These are phyloP conservation scores for Lactifluus piperatus DNA, from an alignment of 768 basidiomycete species.

Conservation along the genomic window DNA sequence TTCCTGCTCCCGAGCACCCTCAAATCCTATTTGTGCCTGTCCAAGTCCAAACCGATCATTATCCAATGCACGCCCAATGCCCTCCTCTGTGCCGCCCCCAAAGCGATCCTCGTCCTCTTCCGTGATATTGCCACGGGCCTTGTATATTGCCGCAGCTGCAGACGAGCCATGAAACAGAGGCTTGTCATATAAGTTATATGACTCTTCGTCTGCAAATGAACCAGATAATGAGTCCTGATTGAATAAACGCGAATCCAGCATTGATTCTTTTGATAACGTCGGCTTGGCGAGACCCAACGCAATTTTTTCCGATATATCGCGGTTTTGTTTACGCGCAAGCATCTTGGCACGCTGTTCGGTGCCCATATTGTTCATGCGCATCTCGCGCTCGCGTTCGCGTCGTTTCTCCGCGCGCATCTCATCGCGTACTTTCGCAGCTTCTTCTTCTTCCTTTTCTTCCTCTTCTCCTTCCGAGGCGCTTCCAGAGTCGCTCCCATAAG, in stretches of 20 bases:
- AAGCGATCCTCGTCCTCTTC: constrained; percentile 88
- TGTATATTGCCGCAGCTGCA: constrained; percentile 99
- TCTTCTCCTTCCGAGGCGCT: constrained; percentile 50
- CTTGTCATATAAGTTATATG: constrained; percentile 91
- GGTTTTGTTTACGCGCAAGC: constrained; percentile 92
- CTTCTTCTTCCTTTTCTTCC: constrained; percentile 58
- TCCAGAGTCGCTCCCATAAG: constrained; percentile 76
- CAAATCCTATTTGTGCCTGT: constrained; percentile 76
- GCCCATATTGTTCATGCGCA: constrained; percentile 99
- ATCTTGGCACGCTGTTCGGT: constrained; percentile 93
- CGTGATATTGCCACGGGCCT: constrained; percentile 78
- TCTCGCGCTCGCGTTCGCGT: constrained; percentile 89
- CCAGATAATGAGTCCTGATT: constrained; percentile 85
- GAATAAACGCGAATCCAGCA: constrained; percentile 96
- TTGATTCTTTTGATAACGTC: constrained; percentile 89
- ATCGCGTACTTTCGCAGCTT: constrained; percentile 80
- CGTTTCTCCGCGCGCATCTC: constrained; percentile 87
- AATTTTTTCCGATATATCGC: constrained; percentile 98
- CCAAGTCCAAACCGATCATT: constrained; percentile 94
- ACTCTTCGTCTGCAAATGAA: constrained; percentile 84
- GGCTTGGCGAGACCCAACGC: constrained; percentile 97
- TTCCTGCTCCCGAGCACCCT: constrained; percentile 82
- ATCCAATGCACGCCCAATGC: constrained; percentile 80
- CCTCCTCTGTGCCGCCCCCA: constrained; percentile 93
- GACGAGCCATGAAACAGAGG: constrained; percentile 95